These are phyloP conservation scores for Litsea cubeba DNA, from an alignment of 164 flowering plant species.

Conservation along the genomic window DNA sequence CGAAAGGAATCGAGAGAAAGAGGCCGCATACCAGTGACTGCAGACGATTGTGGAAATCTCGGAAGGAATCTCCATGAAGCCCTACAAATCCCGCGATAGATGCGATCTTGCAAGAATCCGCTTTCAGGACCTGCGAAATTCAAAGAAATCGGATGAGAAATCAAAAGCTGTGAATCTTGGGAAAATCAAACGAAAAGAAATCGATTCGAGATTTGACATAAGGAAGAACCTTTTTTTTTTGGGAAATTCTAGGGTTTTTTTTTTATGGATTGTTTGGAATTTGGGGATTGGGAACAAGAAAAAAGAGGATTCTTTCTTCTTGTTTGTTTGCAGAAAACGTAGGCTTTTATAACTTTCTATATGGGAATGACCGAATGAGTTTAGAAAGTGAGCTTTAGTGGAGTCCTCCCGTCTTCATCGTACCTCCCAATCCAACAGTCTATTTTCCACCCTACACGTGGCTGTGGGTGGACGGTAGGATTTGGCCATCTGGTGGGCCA, in stretches of 20 bases:
- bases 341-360: too few relatives aligned
- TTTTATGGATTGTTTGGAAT: neutral
- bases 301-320: neutral
- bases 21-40: slow-evolving; percentile 51
- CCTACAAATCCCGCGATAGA: neutral
- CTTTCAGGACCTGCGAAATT: neutral
- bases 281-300: neutral
- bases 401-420: too few relatives aligned
- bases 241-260: neutral
- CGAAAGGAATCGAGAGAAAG: neutral
- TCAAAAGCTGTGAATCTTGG: neutral
- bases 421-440: too few relatives aligned
- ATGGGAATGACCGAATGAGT: too few relatives aligned
- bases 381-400: too few relatives aligned
- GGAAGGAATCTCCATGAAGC: slow-evolving; percentile 36
- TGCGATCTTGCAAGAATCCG: too few relatives aligned
- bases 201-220: neutral
- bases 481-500: too few relatives aligned
- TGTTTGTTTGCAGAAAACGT: too few relatives aligned
- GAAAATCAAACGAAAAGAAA: too few relatives aligned
- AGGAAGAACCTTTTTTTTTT: neutral
- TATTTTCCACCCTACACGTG: too few relatives aligned
- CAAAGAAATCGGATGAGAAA: neutral
- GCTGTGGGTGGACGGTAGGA: too few relatives aligned
- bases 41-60: slow-evolving; percentile 44